phyloP scores from a whole-genome alignment of 768 basidiomycete species.

The Phanerodontia chrysosporium region DNA sequence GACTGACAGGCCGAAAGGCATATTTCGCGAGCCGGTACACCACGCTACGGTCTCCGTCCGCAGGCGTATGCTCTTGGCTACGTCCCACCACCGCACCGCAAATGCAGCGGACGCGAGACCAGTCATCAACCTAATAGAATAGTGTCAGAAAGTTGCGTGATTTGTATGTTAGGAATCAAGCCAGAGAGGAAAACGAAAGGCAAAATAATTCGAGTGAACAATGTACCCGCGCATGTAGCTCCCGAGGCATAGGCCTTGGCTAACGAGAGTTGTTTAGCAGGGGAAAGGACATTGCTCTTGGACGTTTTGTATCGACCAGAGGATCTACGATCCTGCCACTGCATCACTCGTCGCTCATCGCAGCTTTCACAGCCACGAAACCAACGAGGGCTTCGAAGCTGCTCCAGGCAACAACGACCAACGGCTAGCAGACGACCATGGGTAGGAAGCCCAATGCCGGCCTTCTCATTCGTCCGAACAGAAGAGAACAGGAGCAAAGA shows the following conservation, averaged over 20 bases:
- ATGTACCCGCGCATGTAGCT: constrained; percentile 92
- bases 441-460: constrained; percentile 71
- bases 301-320: constrained; percentile 95
- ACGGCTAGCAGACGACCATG: constrained; percentile 43
- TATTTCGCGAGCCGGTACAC: constrained; percentile 81
- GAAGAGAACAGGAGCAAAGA: not conserved
- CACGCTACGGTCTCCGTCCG: constrained; percentile 24
- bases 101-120: constrained; percentile 65
- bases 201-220: too few relatives aligned
- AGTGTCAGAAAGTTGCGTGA: constrained; percentile 1
- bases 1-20: constrained; percentile 69
- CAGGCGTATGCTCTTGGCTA: constrained; percentile 45
- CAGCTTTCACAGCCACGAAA: constrained; percentile 35
- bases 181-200: not conserved
- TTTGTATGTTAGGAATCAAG: constrained; percentile 7
- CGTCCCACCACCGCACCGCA: constrained; percentile 84
- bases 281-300: constrained; percentile 57
- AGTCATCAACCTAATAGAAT: constrained; percentile 50
- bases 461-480: constrained; percentile 85
- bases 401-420: constrained; percentile 6
- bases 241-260: constrained; percentile 64
- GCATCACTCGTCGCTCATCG: constrained; percentile 24
- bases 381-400: constrained; percentile 55
- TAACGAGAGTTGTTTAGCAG: constrained; percentile 87
- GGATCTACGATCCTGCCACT: constrained; percentile 33